These are phyloP conservation scores for Hagleromyces aurorensis DNA, from an alignment of 805 yeast species.

Conservation along the genomic window DNA sequence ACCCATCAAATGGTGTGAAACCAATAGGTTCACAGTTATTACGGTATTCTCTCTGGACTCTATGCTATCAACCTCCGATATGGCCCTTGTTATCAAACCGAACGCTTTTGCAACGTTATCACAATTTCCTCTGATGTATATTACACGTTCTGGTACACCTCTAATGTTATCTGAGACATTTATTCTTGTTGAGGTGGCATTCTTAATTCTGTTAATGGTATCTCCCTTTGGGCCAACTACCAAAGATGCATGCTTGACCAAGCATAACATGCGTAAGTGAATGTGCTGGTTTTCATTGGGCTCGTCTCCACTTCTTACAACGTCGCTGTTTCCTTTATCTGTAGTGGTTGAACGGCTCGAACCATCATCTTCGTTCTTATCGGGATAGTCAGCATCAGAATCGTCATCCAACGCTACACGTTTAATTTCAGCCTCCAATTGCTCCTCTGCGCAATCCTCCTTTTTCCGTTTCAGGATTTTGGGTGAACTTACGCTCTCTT, in stretches of 20 bases:
- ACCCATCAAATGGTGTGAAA: slow-evolving; percentile 78
- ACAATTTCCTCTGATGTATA: slow-evolving; percentile 65
- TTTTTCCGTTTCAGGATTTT: slow-evolving; percentile 55
- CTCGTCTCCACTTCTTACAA: slow-evolving; percentile 35
- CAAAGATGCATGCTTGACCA: slow-evolving; percentile 65
- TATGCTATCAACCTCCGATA: slow-evolving; percentile 48
- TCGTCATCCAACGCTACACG: slow-evolving; percentile 67
- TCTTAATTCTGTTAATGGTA: slow-evolving; percentile 55
- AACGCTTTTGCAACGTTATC: slow-evolving; percentile 77
- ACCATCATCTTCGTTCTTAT: slow-evolving; percentile 7
- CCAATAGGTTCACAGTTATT: slow-evolving; percentile 50
- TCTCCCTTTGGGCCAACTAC: slow-evolving; percentile 82
- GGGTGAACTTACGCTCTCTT: slow-evolving; percentile 13
- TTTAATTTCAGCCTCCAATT: slow-evolving; percentile 47
- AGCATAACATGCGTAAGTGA: slow-evolving; percentile 65
- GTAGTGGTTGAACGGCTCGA: slow-evolving; percentile 1
- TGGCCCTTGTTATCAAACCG: slow-evolving; percentile 61
- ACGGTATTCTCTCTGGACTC: slow-evolving; percentile 44
- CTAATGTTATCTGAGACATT: slow-evolving; percentile 66
- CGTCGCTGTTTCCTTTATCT: slow-evolving; percentile 3
- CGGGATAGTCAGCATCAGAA: slow-evolving; percentile 26
- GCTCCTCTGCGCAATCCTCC: slow-evolving; percentile 42
- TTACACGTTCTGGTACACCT: slow-evolving; percentile 66
- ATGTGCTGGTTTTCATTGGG: slow-evolving; percentile 42
- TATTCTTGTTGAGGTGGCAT: slow-evolving; percentile 53